Base-by-base conservation (phyloP, 345 rosid genomes). In the Triadica sebifera region DNA sequence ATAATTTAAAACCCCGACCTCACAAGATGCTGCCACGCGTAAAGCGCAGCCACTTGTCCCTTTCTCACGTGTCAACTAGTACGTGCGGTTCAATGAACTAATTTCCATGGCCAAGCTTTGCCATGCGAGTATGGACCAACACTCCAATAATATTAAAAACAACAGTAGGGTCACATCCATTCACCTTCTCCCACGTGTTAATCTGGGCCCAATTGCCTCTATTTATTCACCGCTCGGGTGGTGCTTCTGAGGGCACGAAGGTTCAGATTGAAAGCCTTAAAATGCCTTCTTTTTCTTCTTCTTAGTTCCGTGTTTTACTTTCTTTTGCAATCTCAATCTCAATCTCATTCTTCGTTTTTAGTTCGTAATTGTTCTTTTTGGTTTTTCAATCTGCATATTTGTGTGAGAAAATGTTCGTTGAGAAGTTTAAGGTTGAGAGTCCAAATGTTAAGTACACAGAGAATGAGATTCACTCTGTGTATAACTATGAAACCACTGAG, bases 401-500 rank as follows among this genome's bases (percentile, higher is more conserved):
- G 4, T 29, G 19, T 60, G 34, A 12, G 57, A 89, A 79, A 75
- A 95, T 93, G 99, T 93, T 95, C 59, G 84, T 95, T 17, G 96
- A 95, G 71, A 85, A 81, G 78, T 95, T 95, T 76, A 88, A 87
- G 84, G 99, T 95, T 6, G 99, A 95, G 78, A 82, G 89, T 71
- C 96, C 97, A 2, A 88, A 93, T 68, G 99, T 95, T 41, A 85
- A 82, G 84, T 95, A 95, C 88, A 75, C 86, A n/a, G 96, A 95
- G 45, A 73, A 67, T 61, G 98, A 90, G 92, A 90, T 95, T 75
- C 94, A 85, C 49, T 91, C 99, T 12, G 88, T 89, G 78, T 95
- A 95, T 80, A 80, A 82, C 81, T 95, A 95, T 74, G 88, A 95
- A 68, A 95, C 99, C 80, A 93, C 98, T 22, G 98, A 93, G 84